phyloP scores from a whole-genome alignment of 129 eudicot genomes.

The Lactuca saligna region DNA sequence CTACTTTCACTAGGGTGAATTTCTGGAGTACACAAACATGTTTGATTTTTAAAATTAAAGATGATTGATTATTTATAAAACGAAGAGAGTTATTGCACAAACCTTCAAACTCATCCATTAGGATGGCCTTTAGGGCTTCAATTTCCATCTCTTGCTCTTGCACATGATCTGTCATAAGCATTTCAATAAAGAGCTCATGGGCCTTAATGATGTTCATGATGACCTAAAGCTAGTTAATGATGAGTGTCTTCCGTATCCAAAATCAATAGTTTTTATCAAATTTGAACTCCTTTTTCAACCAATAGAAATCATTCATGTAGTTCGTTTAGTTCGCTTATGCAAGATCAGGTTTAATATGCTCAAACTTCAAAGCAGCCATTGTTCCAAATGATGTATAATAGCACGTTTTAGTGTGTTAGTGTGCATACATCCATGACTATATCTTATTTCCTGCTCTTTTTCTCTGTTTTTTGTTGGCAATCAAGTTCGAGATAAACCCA shows the following conservation, averaged over 20 bases:
- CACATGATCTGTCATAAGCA: conserved; percentile 51
- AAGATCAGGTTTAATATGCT: neutral
- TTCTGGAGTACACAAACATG: conserved; percentile 45
- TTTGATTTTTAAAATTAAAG: conserved; percentile 1
- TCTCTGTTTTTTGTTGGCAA: neutral
- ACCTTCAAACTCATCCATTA: conserved; percentile 89
- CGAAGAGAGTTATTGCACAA: neutral
- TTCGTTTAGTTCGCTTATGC: neutral
- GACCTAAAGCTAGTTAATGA: neutral
- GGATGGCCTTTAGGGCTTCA: conserved; percentile 82
- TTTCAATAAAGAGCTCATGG: conserved; percentile 11
- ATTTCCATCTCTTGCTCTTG: conserved; percentile 99
- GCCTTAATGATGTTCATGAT: no score
- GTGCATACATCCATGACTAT: no score
- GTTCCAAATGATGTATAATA: neutral
- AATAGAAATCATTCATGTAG: neutral
- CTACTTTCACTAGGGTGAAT: conserved; percentile 89
- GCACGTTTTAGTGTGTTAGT: neutral
- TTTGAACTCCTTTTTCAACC: neutral
- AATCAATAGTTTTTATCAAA: no score
- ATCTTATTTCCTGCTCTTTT: neutral
- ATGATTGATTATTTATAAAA: neutral
- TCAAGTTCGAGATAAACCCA: neutral
- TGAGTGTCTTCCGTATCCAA: conserved; percentile 6
- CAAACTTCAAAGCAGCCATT: neutral